Base-by-base conservation (phyloP, 176 grass and related monocot species). In the Thinopyrum elongatum region DNA sequence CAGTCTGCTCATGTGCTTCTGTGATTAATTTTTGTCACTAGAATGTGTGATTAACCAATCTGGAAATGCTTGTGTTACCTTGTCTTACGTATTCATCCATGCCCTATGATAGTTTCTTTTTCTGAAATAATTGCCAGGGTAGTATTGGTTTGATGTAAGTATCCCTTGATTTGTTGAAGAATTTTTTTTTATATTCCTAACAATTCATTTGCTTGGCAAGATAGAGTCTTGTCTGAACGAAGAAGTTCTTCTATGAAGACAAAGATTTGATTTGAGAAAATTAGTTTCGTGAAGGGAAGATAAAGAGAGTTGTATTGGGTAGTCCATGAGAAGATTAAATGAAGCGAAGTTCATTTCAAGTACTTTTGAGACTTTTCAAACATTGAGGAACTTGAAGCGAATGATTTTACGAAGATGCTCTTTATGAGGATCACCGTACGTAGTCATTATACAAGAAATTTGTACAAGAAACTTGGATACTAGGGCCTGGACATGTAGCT, bases 271-370 rank as follows among this genome's bases (percentile, higher is more conserved):
- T 92, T 89, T 88, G 82, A 90, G 88, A 86, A 95, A 90, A 86
- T 82, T 95, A 95, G 76, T 92, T 95, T 90, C 85, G 27, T 25
- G 85, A 92, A 90, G 93, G 81, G 85, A 92, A 92, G 90, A 86
- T 90, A 81, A 81, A 75, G 87, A 89, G 80, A 76, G 44, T 84
- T 83, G 51, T 85, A 77, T 25, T 82, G 86, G 84, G 73, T 81
- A 80, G 69, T 97, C 70, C 72, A 85, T 92, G 92, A 93, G 93
- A 95, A 98, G 95, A 90, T 94, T 91, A 93, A 85, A 76, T 75
- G 71, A 66, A 92, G 91, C 58, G 83, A 86, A 89, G 87, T 91
- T 79, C 67, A 88, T 88, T 88, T 92, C 78, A 98, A 98, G 88
- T 92, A 81, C 86, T 89, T 88, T 85, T 19, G 59, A 82, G 77